Conservation (phyloP, 352 stramenopile genomes). For the Phytophthora fragariaefolia region DNA sequence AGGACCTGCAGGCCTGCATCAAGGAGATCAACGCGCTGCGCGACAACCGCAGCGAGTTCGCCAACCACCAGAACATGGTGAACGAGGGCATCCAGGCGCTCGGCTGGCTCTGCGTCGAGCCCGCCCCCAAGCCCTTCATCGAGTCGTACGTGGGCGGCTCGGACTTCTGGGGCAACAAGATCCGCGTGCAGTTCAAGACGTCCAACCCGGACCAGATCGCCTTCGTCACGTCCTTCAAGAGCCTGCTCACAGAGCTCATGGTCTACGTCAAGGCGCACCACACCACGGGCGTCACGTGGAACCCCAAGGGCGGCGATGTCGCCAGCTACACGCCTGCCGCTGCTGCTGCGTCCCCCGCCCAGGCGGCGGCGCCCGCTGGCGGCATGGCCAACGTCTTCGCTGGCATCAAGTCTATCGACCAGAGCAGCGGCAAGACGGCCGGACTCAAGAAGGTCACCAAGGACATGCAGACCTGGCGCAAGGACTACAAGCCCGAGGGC, state of each 20-base stretch:
- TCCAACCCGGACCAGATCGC: conserved; percentile 90
- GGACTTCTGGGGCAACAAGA: conserved; percentile 98
- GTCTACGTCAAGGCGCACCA: conserved; percentile 96
- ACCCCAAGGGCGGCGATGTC: conserved; percentile 81
- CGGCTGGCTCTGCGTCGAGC: conserved; percentile 83
- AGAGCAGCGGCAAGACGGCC: conserved; percentile 92
- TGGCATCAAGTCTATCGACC: conserved; percentile 87
- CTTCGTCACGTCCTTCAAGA: conserved; percentile 96
- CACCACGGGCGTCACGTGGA: conserved; percentile 95
- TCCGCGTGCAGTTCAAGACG: conserved; percentile 97
- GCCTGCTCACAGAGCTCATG: conserved; percentile 90
- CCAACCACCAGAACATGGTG: conserved; percentile 90
- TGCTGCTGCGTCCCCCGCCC: conserved; percentile 31
- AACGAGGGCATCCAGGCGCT: conserved; percentile 88
- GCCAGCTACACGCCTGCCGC: conserved; percentile 45
- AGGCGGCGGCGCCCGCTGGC: conserved; percentile 46
- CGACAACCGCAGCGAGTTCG: conserved; percentile 84
- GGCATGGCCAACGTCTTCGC: conserved; percentile 88
- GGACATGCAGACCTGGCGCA: conserved; percentile 97
- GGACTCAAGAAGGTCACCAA: conserved; percentile 96
- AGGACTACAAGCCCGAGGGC: conserved; percentile 90
- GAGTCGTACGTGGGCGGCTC: conserved; percentile 95
- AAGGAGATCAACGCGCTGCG: conserved; percentile 84
- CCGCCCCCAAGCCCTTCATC: conserved; percentile 93
- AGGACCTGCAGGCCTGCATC: conserved; percentile 75